Base-by-base conservation (phyloP, 495 filamentous ascomycete species). In the Lophium mytilinum region DNA sequence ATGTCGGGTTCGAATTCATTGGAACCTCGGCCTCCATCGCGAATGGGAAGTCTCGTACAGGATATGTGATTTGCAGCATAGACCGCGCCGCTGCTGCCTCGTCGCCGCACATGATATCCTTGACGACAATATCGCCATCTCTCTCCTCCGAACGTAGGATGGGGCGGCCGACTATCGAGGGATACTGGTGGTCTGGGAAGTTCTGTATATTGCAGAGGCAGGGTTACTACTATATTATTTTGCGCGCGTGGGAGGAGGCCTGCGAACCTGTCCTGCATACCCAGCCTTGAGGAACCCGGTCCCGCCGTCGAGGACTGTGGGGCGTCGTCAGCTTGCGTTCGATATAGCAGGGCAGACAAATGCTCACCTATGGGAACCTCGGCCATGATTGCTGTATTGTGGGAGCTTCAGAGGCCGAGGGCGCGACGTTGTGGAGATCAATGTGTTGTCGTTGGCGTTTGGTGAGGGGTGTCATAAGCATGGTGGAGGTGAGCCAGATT, bases 31-130 rank as follows among this genome's bases (percentile, higher is more conserved):
- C 43, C 56, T 55, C 50, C 50, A 50, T 24, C 52, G 45, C 17
- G 62, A 52, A 61, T 55, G 11, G 30, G 11, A 34, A 48, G 62
- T 54, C 39, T 42, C 78, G 66, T 81, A 88, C 85, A 65, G 93
- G 93, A 72, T 97, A 97, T 69, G 83, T 91, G 65, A 99, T 93
- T 68, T 99, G 94, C 51, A 99, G 82, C 89, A 95, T 94, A 55
- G 88, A 92, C 62, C 93, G 83, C 60, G 92, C 93, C 30, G 89
- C 90, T 10, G 93, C 90, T 30, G 93, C 93, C 75, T 99, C 93
- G 76, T 99, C 94, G 63, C 93, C 93, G 77, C 90, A 95, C 93
- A 99, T 99, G 67, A 99, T 96, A 78, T 99, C 93, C 80, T 96
- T 96, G 69, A 99, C 88, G 59, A 91, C 78, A 62, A 88, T 80